These are phyloP conservation scores for Neurospora discreta DNA, from an alignment of 495 filamentous ascomycete species.

Conservation along the genomic window DNA sequence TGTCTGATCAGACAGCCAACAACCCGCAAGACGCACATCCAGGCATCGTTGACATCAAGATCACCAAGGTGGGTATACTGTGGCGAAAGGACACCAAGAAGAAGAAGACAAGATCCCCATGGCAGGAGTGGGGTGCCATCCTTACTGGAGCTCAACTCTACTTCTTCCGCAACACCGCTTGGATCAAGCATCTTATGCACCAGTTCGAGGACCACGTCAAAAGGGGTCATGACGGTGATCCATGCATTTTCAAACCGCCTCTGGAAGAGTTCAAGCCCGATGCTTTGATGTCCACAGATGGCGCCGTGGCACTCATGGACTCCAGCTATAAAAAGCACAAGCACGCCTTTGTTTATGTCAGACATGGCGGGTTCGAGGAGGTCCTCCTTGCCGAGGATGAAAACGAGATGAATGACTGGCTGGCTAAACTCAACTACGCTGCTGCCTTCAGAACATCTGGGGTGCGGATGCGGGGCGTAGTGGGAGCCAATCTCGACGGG, in stretches of 20 bases:
- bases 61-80: slow-evolving; percentile 88
- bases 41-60: slow-evolving; percentile 92
- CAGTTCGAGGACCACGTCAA: slow-evolving; percentile 75
- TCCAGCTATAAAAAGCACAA: slow-evolving; percentile 90
- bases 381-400: slow-evolving; percentile 83
- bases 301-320: slow-evolving; percentile 82
- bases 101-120: slow-evolving; percentile 88
- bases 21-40: slow-evolving; percentile 84
- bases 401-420: slow-evolving; percentile 90
- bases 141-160: slow-evolving; percentile 91
- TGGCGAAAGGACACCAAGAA: slow-evolving; percentile 95
- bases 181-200: slow-evolving; percentile 83
- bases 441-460: slow-evolving; percentile 85
- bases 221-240: slow-evolving; percentile 49
- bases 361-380: slow-evolving; percentile 84
- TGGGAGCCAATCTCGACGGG: slow-evolving; percentile 76
- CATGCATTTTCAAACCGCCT: slow-evolving; percentile 81
- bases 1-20: slow-evolving; percentile 67
- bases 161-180: slow-evolving; percentile 84
- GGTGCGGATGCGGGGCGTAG: slow-evolving; percentile 80
- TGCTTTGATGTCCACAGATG: slow-evolving; percentile 79
- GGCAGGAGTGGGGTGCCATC: slow-evolving; percentile 97
- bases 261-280: slow-evolving; percentile 88
- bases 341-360: slow-evolving; percentile 81
- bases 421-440: slow-evolving; percentile 92